Evolutionary conservation across 2,329 filamentous ascomycete species (phyloP), one percentile per base, ranked within the genome.

Genomic region (Trichoderma polysporum): DNA sequence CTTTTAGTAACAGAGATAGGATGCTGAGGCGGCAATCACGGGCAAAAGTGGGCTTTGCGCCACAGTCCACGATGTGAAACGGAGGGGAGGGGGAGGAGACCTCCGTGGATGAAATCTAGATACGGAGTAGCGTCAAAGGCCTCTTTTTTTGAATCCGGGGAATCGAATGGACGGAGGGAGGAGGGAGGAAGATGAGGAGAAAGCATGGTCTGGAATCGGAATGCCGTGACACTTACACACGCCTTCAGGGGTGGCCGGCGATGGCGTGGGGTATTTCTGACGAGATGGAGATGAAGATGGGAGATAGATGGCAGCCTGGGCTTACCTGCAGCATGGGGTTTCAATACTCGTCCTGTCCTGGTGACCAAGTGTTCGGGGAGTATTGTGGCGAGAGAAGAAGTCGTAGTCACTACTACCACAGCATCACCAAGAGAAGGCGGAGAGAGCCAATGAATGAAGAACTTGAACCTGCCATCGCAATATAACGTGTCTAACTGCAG

Each of bases 21-120:
- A 62, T 62, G 59, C 59, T 62, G 59, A 62, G n/a, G 59, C 59
- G 59, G 59, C 35, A 25, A 15, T 60, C 25, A 45, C 59, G 59
- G 59, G 59, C 49, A 53, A 62, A 62, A 62, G 59, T 62, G 59
- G 59, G 59, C 37, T 62, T 37, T 50, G 22, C 19, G 47, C 47
- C 22, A 25, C 35, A 22, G 6, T 25, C 41, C 49, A 22, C 33
- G 31, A 39, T 29, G 45, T 39, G 35, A 61, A 49, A 8, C 45
- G 22, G 39, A 59, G 27, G 22, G 13, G 29, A 13, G 45, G 31
- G 29, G 31, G 22, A 15, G 57, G 29, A 15, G 29, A n/a, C 19
- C 10, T 17, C 3, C 39, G 39, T 41, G 22, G 15, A 39, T 17
- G 15, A 31, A 25, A 35, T 58, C 56, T 31, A 58, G 37, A 58